phyloP scores from a whole-genome alignment of 1,284 basidiomycete genomes.

The Cutaneotrichosporon dermatis region DNA sequence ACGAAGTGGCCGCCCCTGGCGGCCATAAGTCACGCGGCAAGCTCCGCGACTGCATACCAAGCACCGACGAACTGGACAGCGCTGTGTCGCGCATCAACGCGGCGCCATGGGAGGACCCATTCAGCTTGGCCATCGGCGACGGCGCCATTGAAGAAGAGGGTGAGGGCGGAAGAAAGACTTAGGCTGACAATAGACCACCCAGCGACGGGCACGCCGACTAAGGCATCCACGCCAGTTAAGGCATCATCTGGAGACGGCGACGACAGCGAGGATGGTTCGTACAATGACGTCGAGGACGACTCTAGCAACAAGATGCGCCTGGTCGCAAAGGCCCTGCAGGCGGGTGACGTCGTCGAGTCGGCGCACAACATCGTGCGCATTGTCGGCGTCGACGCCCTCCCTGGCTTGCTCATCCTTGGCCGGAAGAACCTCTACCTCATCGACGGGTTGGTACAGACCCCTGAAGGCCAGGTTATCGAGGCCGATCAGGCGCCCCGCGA shows the following conservation, averaged over 20 bases:
- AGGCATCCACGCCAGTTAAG: not conserved
- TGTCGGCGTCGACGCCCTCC: slow-evolving; percentile 73
- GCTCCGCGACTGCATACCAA: slow-evolving; percentile 56
- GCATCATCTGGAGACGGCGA: not conserved
- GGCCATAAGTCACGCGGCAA: slow-evolving; percentile 23
- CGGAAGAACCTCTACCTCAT: slow-evolving; percentile 81
- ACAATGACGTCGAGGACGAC: slow-evolving; percentile 42
- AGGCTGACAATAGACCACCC: slow-evolving; percentile 36
- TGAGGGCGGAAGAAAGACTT: no score
- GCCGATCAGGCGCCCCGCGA: slow-evolving; percentile 78
- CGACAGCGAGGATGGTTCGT: slow-evolving; percentile 25
- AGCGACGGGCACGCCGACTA: not conserved
- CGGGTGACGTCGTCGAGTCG: slow-evolving; percentile 87
- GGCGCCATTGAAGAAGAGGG: slow-evolving; percentile 57
- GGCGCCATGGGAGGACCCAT: slow-evolving; percentile 73
- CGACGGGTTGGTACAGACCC: slow-evolving; percentile 84
- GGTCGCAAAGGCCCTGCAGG: slow-evolving; percentile 59
- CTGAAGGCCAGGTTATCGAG: slow-evolving; percentile 82
- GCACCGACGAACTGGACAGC: slow-evolving; percentile 59
- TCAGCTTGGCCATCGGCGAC: slow-evolving; percentile 65
- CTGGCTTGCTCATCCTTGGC: slow-evolving; percentile 82
- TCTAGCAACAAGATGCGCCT: slow-evolving; percentile 64
- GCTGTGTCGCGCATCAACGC: slow-evolving; percentile 62
- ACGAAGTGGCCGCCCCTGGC: slow-evolving; percentile 2
- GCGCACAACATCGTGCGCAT: slow-evolving; percentile 73